Conservation (phyloP, 1,139 yeast species). For the Hanseniaspora gamundiae region DNA sequence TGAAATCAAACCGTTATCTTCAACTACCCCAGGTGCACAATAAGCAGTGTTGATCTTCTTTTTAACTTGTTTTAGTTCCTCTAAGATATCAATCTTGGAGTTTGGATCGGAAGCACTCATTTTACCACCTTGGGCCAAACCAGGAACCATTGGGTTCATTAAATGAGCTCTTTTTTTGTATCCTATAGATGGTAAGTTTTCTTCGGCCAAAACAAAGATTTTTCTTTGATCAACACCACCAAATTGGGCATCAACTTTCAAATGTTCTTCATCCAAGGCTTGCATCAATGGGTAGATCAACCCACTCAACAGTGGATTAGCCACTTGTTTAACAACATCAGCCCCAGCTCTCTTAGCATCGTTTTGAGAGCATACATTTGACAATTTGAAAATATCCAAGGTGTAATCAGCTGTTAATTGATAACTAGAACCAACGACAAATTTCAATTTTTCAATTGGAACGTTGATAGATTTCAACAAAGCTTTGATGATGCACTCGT, state of each 20-base stretch:
- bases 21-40: slow-evolving; percentile 91
- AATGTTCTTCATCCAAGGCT: slow-evolving; percentile 89
- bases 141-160: slow-evolving; percentile 99
- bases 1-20: slow-evolving; percentile 81
- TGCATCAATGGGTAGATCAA: slow-evolving; percentile 97
- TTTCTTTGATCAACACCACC: slow-evolving; percentile 99
- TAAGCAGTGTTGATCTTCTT: slow-evolving; percentile 88
- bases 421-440: slow-evolving; percentile 80
- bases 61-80: slow-evolving; percentile 74
- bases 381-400: slow-evolving; percentile 74
- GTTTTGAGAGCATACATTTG: slow-evolving; percentile 78
- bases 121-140: slow-evolving; percentile 91
- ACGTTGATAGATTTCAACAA: slow-evolving; percentile 78
- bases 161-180: slow-evolving; percentile 96
- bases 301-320: slow-evolving; percentile 86
- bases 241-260: slow-evolving; percentile 85
- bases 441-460: slow-evolving; percentile 76
- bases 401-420: slow-evolving; percentile 71
- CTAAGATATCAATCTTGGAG: slow-evolving; percentile 87
- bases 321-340: slow-evolving; percentile 95
- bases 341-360: slow-evolving; percentile 99
- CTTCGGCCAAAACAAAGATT: slow-evolving; percentile 94
- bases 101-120: slow-evolving; percentile 99
- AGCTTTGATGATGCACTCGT: slow-evolving; percentile 71
- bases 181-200: slow-evolving; percentile 73